A percentile compares a stretch with the other conserved stretches of the same genome.
Evolutionary conservation across 2,329 filamentous ascomycete species (phyloP).

Genomic region (Stachybotrys elegans): DNA sequence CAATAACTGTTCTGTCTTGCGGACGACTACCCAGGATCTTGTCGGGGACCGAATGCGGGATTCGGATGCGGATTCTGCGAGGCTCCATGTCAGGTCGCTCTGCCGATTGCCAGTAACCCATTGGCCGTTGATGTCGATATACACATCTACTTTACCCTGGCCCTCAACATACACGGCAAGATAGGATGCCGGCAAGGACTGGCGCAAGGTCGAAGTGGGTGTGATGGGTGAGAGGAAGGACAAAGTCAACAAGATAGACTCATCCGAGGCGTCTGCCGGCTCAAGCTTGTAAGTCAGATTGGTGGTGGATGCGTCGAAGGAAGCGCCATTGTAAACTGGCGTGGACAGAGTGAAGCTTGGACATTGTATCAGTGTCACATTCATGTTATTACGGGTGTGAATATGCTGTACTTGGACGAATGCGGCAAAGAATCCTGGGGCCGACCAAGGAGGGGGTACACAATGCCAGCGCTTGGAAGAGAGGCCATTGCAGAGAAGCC

Average conservation of each 20-base stretch:
- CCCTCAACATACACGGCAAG: conserved; percentile 67
- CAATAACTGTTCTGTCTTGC: conserved; percentile 60
- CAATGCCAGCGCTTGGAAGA: conserved; percentile 33
- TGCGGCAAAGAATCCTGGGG: conserved; percentile 42
- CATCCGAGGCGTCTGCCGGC: conserved; percentile 18
- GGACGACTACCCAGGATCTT: conserved; percentile 63
- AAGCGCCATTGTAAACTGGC: conserved; percentile 38
- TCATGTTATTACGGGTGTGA: too few species aligned
- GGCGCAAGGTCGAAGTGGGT: conserved; percentile 72
- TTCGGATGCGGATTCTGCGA: conserved; percentile 25
- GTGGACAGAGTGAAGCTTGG: conserved; percentile 31
- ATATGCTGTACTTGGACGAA: conserved; percentile 12
- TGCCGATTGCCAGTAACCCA: conserved; percentile 76
- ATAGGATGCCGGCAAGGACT: conserved; percentile 79
- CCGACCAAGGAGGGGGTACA: conserved; percentile 47
- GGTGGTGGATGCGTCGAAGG: conserved; percentile 45
- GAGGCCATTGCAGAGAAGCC: conserved; percentile 47
- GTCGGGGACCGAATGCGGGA: conserved; percentile 30
- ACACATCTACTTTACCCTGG: conserved; percentile 57
- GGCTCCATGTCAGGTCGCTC: conserved; percentile 65
- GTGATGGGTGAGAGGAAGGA: conserved; percentile 72
- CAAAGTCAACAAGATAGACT: conserved; percentile 33
- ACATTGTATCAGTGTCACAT: too few species aligned
- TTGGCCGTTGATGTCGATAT: conserved; percentile 66
- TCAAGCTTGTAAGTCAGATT: conserved; percentile 42